A percentile compares a stretch with the other conserved stretches of the same genome.
Evolutionary conservation across 2,329 filamentous ascomycete genomes (phyloP).

Genomic region (Stemphylium beticola): DNA sequence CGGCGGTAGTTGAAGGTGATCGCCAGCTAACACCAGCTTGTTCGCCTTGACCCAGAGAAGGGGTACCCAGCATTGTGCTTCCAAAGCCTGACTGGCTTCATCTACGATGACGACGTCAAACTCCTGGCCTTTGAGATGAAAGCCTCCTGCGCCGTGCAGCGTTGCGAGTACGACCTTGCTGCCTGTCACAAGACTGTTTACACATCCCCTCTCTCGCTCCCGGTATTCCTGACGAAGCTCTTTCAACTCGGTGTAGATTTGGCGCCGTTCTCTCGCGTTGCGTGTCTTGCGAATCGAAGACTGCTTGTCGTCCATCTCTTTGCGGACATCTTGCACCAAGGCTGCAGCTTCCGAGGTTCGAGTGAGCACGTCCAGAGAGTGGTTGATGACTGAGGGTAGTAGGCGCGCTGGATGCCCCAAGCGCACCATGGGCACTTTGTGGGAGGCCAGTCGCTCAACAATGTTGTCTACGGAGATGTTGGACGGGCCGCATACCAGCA

Average conservation of each 20-base stretch:
- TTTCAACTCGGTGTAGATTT: conserved; percentile 84
- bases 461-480: conserved; percentile 99
- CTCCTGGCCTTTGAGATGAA: conserved; percentile 75
- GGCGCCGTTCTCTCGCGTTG: conserved; percentile 77
- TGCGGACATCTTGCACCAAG: conserved; percentile 87
- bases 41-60: conserved; percentile 71
- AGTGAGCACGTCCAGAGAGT: conserved; percentile 90
- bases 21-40: conserved; percentile 90
- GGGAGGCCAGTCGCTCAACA: conserved; percentile 84
- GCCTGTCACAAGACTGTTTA: conserved; percentile 73
- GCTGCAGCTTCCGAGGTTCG: conserved; percentile 87
- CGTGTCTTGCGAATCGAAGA: conserved; percentile 86
- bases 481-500: conserved; percentile 94
- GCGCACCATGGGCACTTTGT: conserved; percentile 85
- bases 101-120: conserved; percentile 97
- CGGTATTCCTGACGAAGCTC: conserved; percentile 88
- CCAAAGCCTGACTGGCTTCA: conserved; percentile 92
- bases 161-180: conserved; percentile 93
- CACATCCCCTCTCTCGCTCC: conserved; percentile 81
- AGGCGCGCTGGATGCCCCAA: conserved; percentile 92
- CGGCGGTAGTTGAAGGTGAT: conserved; percentile 91
- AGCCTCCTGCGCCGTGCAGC: conserved; percentile 87
- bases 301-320: conserved; percentile 93
- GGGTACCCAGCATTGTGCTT: conserved; percentile 97
- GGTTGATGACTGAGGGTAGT: conserved; percentile 83